These are phyloP conservation scores for Gamarada debralockiae DNA, from an alignment of 495 filamentous ascomycete species.

Conservation along the genomic window DNA sequence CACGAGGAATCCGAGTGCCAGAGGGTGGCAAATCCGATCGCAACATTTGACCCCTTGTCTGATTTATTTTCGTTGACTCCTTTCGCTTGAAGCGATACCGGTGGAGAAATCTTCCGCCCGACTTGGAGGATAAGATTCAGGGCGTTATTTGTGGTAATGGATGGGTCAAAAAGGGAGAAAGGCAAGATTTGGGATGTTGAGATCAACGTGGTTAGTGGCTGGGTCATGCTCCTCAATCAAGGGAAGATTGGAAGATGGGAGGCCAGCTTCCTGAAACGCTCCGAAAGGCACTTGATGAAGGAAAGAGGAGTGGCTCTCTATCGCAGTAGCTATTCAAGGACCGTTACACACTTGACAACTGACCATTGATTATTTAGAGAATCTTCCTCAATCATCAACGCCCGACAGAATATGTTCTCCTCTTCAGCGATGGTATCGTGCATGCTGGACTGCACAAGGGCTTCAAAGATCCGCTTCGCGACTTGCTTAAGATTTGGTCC, in stretches of 20 bases:
- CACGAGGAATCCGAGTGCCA: no score
- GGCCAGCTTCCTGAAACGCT: no score
- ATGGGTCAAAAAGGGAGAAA: background rate
- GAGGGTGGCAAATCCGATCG: background rate
- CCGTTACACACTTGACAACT: background rate
- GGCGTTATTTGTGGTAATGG: background rate
- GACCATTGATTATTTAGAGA: background rate
- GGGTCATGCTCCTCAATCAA: background rate
- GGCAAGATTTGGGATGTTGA: background rate
- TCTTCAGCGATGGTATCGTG: background rate
- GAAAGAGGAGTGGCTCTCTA: no score
- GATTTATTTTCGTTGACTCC: background rate
- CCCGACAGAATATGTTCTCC: background rate
- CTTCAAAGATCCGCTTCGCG: background rate
- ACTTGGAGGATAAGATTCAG: background rate
- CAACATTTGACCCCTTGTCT: background rate
- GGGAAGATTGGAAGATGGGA: background rate
- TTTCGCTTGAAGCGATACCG: background rate
- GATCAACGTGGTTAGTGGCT: background rate
- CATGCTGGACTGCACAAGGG: background rate
- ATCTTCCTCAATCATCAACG: background rate
- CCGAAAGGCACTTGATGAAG: background rate
- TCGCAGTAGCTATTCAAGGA: no score
- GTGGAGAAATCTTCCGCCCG: background rate
- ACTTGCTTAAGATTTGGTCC: no score